Base-by-base conservation (phyloP, 2,329 filamentous ascomycete genomes). In the Cordyceps cicadae region DNA sequence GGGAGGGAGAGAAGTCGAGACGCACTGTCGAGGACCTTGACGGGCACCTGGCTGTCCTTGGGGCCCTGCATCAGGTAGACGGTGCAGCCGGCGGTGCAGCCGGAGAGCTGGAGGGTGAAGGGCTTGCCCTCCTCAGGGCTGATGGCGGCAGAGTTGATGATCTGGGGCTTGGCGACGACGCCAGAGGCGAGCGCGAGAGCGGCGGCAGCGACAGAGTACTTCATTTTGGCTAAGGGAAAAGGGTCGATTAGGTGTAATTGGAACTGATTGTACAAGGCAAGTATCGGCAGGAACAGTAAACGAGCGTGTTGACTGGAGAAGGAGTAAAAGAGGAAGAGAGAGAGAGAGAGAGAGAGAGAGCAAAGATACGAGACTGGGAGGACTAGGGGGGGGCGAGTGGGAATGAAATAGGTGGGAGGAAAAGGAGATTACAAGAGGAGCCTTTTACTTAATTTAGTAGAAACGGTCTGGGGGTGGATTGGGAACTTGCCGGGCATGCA, bases 11-110 rank as follows among this genome's bases (percentile, higher is more conserved):
- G 5, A 15, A 19, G n/a, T 4, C 12, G 17, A 4, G 9, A 59
- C 57, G 8, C 46, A 59, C 57, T 8, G 15, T 53, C 49, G 57
- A 59, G 49, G 29, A 59, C 19, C 37, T 37, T 17, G 39, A 59
- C 37, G 19, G 57, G 57, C 1, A 21, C 9, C 49, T 52, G 57
- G 3, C 14, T 2, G 48, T 53, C 46, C 57, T 52, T 52, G 57
- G 57, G 24, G n/a, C 57, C 57, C 45, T 59, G 48, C 57, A 51
- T 46, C 14, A 59, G 57, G 39, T 59, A 59, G 5, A 59, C 49
- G 57, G 57, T 59, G 57, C 57, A 59, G 39, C 21, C 21, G 26
- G 29, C 11, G 24, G 11, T 3, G 29, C 57, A 59, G 49, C 57
- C 57, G 3, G 50, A 19, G 21, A 59, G 57, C 39, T 59, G 14